These are phyloP conservation scores for Dactylellina sp. DNA, from an alignment of 2,329 filamentous ascomycete genomes.

Conservation along the genomic window DNA sequence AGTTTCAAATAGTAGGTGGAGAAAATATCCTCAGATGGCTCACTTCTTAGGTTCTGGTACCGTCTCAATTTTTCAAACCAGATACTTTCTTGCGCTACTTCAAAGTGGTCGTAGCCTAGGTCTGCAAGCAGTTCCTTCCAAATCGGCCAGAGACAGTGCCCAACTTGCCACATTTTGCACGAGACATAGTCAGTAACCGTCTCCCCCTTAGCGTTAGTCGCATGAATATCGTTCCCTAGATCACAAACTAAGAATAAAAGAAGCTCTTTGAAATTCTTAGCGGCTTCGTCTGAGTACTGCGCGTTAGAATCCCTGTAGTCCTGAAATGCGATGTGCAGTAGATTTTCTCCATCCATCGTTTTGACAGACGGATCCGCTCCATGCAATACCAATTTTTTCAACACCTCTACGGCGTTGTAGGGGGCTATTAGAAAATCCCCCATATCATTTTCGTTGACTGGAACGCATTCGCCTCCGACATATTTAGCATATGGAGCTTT, in stretches of 20 bases:
- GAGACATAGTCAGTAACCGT: too few species aligned
- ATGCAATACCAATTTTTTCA: background rate
- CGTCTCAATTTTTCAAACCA: background rate
- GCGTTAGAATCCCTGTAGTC: background rate
- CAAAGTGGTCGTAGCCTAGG: too few species aligned
- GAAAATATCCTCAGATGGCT: too few species aligned
- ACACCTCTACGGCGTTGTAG: constrained; percentile 1
- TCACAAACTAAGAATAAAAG: constrained; percentile 9
- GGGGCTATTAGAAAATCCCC: background rate
- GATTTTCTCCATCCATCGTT: background rate
- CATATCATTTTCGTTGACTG: background rate
- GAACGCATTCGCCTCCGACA: too few species aligned
- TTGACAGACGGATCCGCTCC: constrained; percentile 4
- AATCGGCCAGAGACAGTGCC: too few species aligned
- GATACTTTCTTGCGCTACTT: background rate
- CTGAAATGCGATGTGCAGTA: constrained; percentile 3
- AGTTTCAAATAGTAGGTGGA: too few species aligned
- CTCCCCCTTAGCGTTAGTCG: too few species aligned
- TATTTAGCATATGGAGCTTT: too few species aligned
- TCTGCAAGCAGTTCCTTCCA: too few species aligned
- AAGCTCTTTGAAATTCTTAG: background rate
- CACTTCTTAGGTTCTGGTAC: too few species aligned
- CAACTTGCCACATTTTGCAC: background rate
- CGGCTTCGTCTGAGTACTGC: background rate
- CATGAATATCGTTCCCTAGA: too few species aligned